Percentiles rank a stretch among this genome's conserved stretches.
These are phyloP conservation scores for Puccinia sorghi DNA, from an alignment of 1,284 basidiomycete species.

Conservation along the genomic window DNA sequence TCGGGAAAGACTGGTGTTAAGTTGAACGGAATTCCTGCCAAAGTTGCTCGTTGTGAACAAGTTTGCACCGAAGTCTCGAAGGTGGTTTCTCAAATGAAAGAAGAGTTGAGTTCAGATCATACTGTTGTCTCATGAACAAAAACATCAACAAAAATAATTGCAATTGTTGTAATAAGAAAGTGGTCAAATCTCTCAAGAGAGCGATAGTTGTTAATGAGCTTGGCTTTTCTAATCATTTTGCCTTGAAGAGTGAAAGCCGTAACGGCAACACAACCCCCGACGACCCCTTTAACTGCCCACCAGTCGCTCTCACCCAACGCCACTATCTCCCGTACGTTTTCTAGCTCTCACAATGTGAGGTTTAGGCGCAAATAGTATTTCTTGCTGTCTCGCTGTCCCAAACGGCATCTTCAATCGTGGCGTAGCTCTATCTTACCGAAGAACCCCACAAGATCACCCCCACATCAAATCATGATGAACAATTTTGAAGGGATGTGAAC, in stretches of 20 bases:
- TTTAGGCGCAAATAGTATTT: neutral
- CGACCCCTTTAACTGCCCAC: neutral
- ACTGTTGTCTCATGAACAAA: neutral
- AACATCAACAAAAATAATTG: neutral
- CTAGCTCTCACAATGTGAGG: neutral
- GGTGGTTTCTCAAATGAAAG: slow-evolving; percentile 34
- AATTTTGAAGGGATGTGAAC: neutral
- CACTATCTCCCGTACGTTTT: neutral
- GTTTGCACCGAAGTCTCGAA: slow-evolving; percentile 25
- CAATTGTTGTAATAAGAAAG: too few species aligned
- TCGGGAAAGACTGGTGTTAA: slow-evolving; percentile 15
- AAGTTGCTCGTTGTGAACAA: slow-evolving; percentile 41
- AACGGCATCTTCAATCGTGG: neutral
- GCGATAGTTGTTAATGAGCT: neutral
- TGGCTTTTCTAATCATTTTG: neutral
- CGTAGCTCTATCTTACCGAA: neutral
- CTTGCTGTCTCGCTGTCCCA: neutral
- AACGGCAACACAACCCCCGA: neutral
- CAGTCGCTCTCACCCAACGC: slow-evolving; percentile 7
- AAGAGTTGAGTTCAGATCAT: slow-evolving; percentile 45
- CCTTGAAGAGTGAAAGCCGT: slow-evolving; percentile 18
- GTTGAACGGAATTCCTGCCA: slow-evolving; percentile 38
- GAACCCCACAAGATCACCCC: neutral
- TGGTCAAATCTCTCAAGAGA: too few species aligned
- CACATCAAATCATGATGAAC: neutral